A percentile compares a stretch with the other conserved stretches of the same genome.
phyloP scores from a whole-genome alignment of 306 rosid species.

The Gastrolobium villosum region DNA sequence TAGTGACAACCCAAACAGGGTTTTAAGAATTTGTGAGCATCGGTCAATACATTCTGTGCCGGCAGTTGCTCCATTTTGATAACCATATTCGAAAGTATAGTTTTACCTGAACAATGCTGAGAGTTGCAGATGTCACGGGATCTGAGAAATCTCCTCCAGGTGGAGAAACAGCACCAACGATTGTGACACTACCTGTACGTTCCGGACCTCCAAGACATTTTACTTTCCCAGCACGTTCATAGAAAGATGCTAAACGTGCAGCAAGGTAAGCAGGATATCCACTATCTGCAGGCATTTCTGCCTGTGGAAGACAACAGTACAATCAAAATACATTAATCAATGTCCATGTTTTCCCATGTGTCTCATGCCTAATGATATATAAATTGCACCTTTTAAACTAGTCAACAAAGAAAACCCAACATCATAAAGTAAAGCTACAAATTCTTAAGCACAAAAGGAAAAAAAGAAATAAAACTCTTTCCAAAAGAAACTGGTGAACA shows the following conservation, averaged over 20 bases:
- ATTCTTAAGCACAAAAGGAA: slow-evolving; percentile 1
- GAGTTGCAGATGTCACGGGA: slow-evolving; percentile 99
- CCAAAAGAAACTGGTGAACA: slow-evolving; percentile 24
- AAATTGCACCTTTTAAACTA: slow-evolving; percentile 15
- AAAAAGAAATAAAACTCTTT: not conserved
- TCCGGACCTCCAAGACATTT: slow-evolving; percentile 99
- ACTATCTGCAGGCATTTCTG: slow-evolving; percentile 99
- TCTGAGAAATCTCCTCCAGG: slow-evolving; percentile 99
- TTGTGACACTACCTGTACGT: slow-evolving; percentile 98
- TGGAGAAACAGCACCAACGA: slow-evolving; percentile 99
- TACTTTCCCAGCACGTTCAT: slow-evolving; percentile 99
- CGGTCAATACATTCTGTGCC: slow-evolving; percentile 16
- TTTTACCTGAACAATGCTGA: slow-evolving; percentile 97
- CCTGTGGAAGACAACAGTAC: slow-evolving; percentile 64
- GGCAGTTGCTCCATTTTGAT: slow-evolving; percentile 29
- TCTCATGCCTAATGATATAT: slow-evolving; percentile 18
- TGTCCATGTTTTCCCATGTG: slow-evolving; percentile 28
- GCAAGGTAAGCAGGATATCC: slow-evolving; percentile 99
- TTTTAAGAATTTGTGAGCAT: slow-evolving; percentile 17
- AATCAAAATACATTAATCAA: slow-evolving; percentile 39
- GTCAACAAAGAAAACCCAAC: slow-evolving; percentile 21
- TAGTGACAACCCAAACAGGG: slow-evolving; percentile 8
- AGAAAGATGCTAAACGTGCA: slow-evolving; percentile 98
- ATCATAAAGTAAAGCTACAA: slow-evolving; percentile 21
- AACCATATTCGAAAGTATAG: slow-evolving; percentile 29